These are phyloP conservation scores for Murraya koenigii DNA, from an alignment of 345 rosid genomes.

Conservation along the genomic window DNA sequence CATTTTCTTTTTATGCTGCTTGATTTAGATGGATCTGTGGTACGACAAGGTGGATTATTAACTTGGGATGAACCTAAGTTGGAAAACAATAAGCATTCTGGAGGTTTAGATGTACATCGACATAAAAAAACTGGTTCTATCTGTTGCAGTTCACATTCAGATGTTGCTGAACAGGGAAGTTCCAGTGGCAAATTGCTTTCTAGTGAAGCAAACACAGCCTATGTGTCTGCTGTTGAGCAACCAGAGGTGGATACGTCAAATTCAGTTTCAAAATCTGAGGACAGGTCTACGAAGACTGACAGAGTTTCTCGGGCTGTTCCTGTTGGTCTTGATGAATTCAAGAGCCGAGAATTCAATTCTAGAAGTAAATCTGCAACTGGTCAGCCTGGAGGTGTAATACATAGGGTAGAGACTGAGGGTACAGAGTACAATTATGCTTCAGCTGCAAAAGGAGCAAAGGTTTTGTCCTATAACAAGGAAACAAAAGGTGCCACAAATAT, in stretches of 20 bases:
- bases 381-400: slow-evolving; percentile 63
- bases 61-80: slow-evolving; percentile 28
- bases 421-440: slow-evolving; percentile 87
- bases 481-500: slow-evolving; percentile 86
- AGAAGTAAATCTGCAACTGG: slow-evolving; percentile 58
- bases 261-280: slow-evolving; percentile 31
- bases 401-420: slow-evolving; percentile 91
- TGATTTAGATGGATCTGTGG: slow-evolving; percentile 48
- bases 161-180: slow-evolving; percentile 26
- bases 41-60: slow-evolving; percentile 29
- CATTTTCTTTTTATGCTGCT: not conserved
- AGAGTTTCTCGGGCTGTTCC: slow-evolving; percentile 57
- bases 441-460: slow-evolving; percentile 87
- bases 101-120: slow-evolving; percentile 25
- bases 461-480: slow-evolving; percentile 82
- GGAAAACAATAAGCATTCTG: slow-evolving; percentile 14
- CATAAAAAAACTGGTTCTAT: slow-evolving; percentile 22
- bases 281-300: slow-evolving; percentile 35
- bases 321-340: slow-evolving; percentile 86
- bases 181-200: slow-evolving; percentile 16
- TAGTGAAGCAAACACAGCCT: slow-evolving; percentile 23
- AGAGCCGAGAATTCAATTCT: slow-evolving; percentile 68
- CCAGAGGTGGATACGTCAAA: slow-evolving; percentile 19
- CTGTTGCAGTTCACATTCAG: slow-evolving; percentile 16
- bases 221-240: slow-evolving; percentile 23